A percentile compares a stretch with the other conserved stretches of the same genome.
Conservation (phyloP, 169 alveolate species). For the Plasmodium reichenowi region DNA sequence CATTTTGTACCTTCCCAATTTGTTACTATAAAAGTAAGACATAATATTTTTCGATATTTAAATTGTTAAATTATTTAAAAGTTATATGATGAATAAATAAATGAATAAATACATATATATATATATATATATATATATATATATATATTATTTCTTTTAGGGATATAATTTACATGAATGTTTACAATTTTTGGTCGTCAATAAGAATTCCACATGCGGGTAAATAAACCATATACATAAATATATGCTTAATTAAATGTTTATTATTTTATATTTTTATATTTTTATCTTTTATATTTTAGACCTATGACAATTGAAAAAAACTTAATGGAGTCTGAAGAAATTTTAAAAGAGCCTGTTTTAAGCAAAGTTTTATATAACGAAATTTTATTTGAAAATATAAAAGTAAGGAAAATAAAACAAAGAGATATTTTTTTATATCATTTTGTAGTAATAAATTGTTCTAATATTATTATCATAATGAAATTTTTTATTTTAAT, state of each 20-base stretch:
- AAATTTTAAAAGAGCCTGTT: conserved; percentile 37
- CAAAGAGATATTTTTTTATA: background rate
- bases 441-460: background rate
- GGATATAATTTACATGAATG: conserved; percentile 49
- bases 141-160: conserved; percentile 15
- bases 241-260: background rate
- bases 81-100: background rate
- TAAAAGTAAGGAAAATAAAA: conserved; percentile 13
- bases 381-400: conserved; percentile 35
- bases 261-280: background rate
- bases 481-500: background rate
- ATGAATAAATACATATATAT: background rate
- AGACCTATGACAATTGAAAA: conserved; percentile 28
- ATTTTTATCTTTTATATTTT: background rate
- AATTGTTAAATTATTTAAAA: background rate
- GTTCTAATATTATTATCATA: background rate
- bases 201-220: conserved; percentile 41
- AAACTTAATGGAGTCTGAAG: conserved; percentile 25
- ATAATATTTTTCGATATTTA: background rate
- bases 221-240: background rate
- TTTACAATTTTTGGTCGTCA: conserved; percentile 31
- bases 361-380: conserved; percentile 14
- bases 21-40: conserved; percentile 27
- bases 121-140: background rate
- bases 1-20: conserved; percentile 27